phyloP scores from a whole-genome alignment of 2,329 filamentous ascomycete species.

The Alternaria sp. region DNA sequence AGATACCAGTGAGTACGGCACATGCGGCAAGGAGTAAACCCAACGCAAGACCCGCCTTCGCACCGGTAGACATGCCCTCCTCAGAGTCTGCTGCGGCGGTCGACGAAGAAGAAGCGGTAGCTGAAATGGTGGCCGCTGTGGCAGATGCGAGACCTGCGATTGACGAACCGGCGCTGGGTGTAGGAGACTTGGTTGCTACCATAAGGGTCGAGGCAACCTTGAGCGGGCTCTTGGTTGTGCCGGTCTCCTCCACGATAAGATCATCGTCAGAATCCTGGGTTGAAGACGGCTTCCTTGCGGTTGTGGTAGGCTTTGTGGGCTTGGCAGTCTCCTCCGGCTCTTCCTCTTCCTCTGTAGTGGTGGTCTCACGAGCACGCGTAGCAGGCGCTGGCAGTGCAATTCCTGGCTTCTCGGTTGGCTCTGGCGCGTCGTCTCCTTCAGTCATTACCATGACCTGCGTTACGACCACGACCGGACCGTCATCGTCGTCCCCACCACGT shows the following conservation, averaged over 20 bases:
- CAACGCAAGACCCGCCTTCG: constrained; percentile 85
- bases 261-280: constrained; percentile 16
- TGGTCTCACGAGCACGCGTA: constrained; percentile 26
- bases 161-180: constrained; percentile 24
- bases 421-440: constrained; percentile 61
- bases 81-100: constrained; percentile 23
- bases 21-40: constrained; percentile 78
- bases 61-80: constrained; percentile 56
- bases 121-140: constrained; percentile 36
- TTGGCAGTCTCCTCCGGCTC: constrained; percentile 22
- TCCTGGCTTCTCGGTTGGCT: constrained; percentile 20
- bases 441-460: constrained; percentile 59
- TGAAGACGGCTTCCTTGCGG: constrained; percentile 31
- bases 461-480: constrained; percentile 22
- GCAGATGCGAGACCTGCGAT: constrained; percentile 30
- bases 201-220: constrained; percentile 34
- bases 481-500: constrained; percentile 18
- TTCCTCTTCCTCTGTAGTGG: constrained; percentile 22
- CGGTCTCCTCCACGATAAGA: constrained; percentile 21
- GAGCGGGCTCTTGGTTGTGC: constrained; percentile 20
- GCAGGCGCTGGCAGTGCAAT: constrained; percentile 31
- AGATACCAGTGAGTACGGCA: constrained; percentile 71
- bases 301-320: constrained; percentile 25
- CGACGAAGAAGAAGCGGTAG: constrained; percentile 34
- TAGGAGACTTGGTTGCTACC: constrained; percentile 42